These are phyloP conservation scores for Microdochium bolleyi DNA, from an alignment of 2,329 filamentous ascomycete species.

Conservation along the genomic window DNA sequence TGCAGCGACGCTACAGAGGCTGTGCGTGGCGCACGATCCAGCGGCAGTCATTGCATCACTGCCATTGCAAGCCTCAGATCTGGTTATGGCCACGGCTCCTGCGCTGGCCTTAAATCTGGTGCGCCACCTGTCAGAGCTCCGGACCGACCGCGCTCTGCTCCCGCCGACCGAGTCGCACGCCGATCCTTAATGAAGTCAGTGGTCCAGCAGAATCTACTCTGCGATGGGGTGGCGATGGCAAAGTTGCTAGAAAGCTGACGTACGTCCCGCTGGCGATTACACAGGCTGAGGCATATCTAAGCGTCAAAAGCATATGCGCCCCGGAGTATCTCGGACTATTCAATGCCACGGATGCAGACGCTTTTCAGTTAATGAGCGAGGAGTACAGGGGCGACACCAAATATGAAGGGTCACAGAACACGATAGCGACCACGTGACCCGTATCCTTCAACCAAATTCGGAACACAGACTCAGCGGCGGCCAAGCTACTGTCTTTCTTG, in stretches of 20 bases:
- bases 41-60: too few relatives aligned
- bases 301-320: constrained; percentile 14
- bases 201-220: constrained; percentile 6
- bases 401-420: constrained; percentile 20
- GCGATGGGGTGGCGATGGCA: constrained; percentile 4
- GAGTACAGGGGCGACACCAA: constrained; percentile 24
- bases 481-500: constrained; percentile 26
- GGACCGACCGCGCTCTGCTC: too few relatives aligned
- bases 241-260: constrained; percentile 22
- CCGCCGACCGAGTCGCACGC: too few relatives aligned
- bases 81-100: too few relatives aligned
- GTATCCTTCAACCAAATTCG: constrained; percentile 32
- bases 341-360: constrained; percentile 18
- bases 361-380: constrained; percentile 20
- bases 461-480: constrained; percentile 18
- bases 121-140: too few relatives aligned
- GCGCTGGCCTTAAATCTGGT: too few relatives aligned
- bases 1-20: too few relatives aligned
- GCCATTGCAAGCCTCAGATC: too few relatives aligned
- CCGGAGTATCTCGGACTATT: constrained; percentile 24
- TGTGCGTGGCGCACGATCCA: too few relatives aligned
- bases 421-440: constrained; percentile 27
- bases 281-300: constrained; percentile 31
- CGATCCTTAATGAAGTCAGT: constrained; percentile 18
- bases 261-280: constrained; percentile 30